Percentiles rank a stretch among this genome's conserved stretches.
These are phyloP conservation scores for Zymoseptoria brevis DNA, from an alignment of 2,329 filamentous ascomycete species.

Conservation along the genomic window DNA sequence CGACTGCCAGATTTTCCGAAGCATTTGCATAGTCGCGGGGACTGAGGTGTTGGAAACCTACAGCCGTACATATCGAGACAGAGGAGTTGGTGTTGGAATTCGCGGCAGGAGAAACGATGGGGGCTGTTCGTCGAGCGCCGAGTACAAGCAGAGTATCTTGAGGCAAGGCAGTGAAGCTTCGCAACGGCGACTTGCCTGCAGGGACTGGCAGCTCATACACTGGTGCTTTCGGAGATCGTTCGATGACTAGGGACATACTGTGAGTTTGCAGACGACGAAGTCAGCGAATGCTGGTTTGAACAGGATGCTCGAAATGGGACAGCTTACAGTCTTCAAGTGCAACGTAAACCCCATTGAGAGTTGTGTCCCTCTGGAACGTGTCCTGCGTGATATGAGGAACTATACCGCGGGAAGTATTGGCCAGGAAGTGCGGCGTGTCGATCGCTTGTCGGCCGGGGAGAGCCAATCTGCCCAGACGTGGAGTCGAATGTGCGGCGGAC, in stretches of 20 bases:
- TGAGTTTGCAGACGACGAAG: conserved; percentile 26
- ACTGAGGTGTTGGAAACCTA: conserved; percentile 68
- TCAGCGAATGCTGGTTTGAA: neutral
- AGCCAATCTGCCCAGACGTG: conserved; percentile 60
- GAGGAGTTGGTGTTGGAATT: conserved; percentile 47
- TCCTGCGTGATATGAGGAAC: conserved; percentile 88
- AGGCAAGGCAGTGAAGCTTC: conserved; percentile 68
- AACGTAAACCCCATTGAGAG: conserved; percentile 64
- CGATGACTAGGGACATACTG: conserved; percentile 49
- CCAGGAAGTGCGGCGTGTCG: conserved; percentile 75
- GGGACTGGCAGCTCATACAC: conserved; percentile 43
- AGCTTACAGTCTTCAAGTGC: conserved; percentile 85
- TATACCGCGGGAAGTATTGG: conserved; percentile 70
- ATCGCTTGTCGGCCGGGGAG: conserved; percentile 58
- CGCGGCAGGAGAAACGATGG: conserved; percentile 59
- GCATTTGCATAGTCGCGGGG: conserved; percentile 61
- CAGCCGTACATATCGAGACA: conserved; percentile 74
- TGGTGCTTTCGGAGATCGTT: conserved; percentile 46
- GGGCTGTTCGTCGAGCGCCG: conserved; percentile 68
- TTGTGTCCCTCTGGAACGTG: conserved; percentile 58
- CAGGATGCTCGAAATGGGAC: neutral
- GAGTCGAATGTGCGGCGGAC: conserved; percentile 32
- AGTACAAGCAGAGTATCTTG: conserved; percentile 60
- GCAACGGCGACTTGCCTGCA: conserved; percentile 51
- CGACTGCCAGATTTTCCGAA: conserved; percentile 60